A percentile compares a stretch with the other conserved stretches of the same genome.
phyloP scores from a whole-genome alignment of 192 early-diverging fungal genomes.

The Coemansia sp. region DNA sequence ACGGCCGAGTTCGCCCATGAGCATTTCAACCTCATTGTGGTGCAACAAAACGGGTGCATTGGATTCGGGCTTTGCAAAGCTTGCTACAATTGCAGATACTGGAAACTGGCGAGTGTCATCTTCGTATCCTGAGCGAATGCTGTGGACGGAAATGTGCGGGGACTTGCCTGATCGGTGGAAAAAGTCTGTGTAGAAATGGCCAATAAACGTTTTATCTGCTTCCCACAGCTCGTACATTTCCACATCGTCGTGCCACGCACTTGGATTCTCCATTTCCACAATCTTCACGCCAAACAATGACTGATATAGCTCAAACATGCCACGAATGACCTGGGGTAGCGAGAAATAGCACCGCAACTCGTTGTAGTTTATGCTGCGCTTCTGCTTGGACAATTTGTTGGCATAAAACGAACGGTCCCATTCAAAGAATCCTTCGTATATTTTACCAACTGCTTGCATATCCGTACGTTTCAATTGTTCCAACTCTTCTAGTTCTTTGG shows the following conservation, averaged over 20 bases:
- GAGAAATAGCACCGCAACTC: constrained; percentile 71
- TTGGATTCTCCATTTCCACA: background rate
- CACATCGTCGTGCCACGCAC: constrained; percentile 72
- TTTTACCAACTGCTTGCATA: constrained; percentile 22
- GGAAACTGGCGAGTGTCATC: constrained; percentile 54
- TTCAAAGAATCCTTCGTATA: constrained; percentile 47
- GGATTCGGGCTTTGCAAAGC: constrained; percentile 58
- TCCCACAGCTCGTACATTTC: constrained; percentile 67
- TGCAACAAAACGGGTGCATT: constrained; percentile 63
- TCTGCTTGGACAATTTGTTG: constrained; percentile 57
- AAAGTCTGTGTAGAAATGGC: constrained; percentile 69
- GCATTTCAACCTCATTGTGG: constrained; percentile 70
- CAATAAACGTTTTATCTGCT: constrained; percentile 56
- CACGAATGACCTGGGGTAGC: constrained; percentile 51
- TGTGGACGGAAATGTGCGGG: constrained; percentile 51
- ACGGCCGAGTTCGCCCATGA: constrained; percentile 70
- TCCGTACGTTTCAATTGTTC: constrained; percentile 58
- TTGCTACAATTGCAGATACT: constrained; percentile 60
- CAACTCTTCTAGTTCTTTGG: constrained; percentile 57
- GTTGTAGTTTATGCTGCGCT: constrained; percentile 64
- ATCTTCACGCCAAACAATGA: constrained; percentile 57
- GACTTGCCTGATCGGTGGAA: constrained; percentile 63
- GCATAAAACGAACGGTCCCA: constrained; percentile 73
- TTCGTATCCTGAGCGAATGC: constrained; percentile 54
- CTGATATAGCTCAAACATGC: constrained; percentile 66